phyloP scores from a whole-genome alignment of 2,329 filamentous ascomycete genomes.

The Fusarium musae region DNA sequence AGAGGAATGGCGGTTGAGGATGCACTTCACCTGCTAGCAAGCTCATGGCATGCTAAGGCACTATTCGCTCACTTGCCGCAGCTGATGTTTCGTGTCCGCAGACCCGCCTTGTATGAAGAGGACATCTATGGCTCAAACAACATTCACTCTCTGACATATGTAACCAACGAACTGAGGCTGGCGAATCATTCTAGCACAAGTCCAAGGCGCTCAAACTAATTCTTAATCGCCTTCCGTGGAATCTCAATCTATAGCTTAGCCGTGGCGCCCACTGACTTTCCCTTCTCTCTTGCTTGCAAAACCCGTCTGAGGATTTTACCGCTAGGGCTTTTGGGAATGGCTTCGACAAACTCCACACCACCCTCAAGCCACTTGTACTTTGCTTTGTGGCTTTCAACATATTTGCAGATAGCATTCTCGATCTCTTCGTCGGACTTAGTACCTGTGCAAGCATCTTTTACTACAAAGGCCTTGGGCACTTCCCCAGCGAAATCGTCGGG shows the following conservation, averaged over 20 bases:
- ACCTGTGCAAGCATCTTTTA: neutral
- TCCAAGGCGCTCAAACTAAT: fast-evolving
- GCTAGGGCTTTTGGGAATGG: neutral
- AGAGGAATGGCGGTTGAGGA: fast-evolving
- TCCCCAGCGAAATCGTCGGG: neutral
- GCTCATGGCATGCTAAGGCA: fast-evolving
- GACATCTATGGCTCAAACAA: neutral
- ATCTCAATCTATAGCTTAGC: neutral
- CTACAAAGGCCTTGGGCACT: neutral
- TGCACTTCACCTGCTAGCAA: neutral
- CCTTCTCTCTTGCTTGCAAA: neutral
- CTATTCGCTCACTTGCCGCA: too few relatives aligned
- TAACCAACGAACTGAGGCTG: too few relatives aligned
- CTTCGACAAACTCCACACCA: neutral
- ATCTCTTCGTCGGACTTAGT: neutral
- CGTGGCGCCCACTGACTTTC: fast-evolving
- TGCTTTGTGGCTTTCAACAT: neutral
- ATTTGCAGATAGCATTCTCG: neutral
- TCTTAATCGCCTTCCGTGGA: fast-evolving
- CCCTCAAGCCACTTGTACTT: neutral
- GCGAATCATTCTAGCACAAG: neutral
- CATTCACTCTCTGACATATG: neutral
- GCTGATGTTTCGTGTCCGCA: too few relatives aligned
- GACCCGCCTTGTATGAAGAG: too few relatives aligned
- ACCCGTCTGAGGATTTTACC: neutral